Conservation (phyloP, 441 rosid species). For the Aquilaria agallochum region DNA sequence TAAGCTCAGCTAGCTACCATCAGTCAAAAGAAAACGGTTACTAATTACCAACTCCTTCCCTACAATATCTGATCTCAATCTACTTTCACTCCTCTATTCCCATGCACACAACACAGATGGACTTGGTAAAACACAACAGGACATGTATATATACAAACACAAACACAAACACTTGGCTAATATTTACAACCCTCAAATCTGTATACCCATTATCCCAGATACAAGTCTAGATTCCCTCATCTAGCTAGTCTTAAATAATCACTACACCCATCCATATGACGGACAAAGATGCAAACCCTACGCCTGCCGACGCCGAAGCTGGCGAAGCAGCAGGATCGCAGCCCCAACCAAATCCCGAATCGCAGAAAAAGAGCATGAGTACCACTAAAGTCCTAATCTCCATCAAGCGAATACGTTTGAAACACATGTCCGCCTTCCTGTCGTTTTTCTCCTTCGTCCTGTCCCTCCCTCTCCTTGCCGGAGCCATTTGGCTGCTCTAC, state of each 20-base stretch:
- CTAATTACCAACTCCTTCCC: constrained; percentile 13
- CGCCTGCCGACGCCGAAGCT: constrained; percentile 14
- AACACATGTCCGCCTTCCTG: constrained; percentile 23
- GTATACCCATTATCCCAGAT: constrained; percentile 3
- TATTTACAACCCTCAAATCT: neutral
- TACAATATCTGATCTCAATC: constrained; percentile 9
- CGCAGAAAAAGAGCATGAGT: neutral
- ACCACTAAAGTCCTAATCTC: neutral
- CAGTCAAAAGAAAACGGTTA: constrained; percentile 8
- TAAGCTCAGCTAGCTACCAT: too few relatives aligned
- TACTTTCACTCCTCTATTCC: constrained; percentile 6
- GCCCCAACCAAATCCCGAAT: constrained; percentile 5
- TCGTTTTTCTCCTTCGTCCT: constrained; percentile 38
- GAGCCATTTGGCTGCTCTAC: constrained; percentile 50
- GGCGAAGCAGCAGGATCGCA: constrained; percentile 12
- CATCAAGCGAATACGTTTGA: constrained; percentile 9
- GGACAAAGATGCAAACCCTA: constrained; percentile 15
- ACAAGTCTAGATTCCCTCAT: constrained; percentile 11
- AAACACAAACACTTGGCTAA: neutral
- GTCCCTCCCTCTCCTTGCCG: constrained; percentile 51
- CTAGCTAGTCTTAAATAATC: neutral
- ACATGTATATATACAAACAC: neutral
- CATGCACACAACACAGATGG: constrained; percentile 9
- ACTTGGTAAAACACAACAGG: constrained; percentile 14
- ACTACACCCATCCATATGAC: constrained; percentile 20